phyloP scores from a whole-genome alignment of 495 filamentous ascomycete species.

The Trichocladium antarcticum region DNA sequence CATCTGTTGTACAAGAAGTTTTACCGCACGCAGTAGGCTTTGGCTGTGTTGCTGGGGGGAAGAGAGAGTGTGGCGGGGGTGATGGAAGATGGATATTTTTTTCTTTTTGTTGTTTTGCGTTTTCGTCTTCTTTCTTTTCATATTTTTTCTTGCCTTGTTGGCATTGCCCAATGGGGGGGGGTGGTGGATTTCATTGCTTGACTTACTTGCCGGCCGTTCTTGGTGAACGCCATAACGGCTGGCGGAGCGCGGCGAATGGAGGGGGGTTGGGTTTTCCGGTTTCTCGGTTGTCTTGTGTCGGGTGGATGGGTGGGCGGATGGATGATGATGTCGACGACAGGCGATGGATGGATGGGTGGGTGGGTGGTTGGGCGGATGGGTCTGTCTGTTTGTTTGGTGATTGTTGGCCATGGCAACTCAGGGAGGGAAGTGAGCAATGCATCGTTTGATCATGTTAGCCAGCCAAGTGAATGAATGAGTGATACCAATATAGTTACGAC shows the following conservation, averaged over 20 bases:
- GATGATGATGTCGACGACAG: background rate
- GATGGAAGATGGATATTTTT: background rate
- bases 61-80: background rate
- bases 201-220: no score
- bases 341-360: background rate
- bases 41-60: no score
- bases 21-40: slow-evolving; percentile 69
- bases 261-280: background rate
- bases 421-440: no score
- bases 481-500: background rate
- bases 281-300: background rate
- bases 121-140: background rate
- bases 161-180: background rate
- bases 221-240: background rate
- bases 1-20: slow-evolving; percentile 98
- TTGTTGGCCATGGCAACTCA: no score
- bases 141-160: background rate
- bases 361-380: no score
- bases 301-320: background rate
- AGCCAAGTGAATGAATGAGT: background rate
- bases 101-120: background rate
- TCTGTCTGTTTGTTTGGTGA: no score
- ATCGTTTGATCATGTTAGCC: no score
- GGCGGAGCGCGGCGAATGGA: background rate
- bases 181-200: background rate